Evolutionary conservation across 352 stramenopile genomes (phyloP), one percentile per base, ranked within the genome.

Genomic region (Globisporangium cederbergense): DNA sequence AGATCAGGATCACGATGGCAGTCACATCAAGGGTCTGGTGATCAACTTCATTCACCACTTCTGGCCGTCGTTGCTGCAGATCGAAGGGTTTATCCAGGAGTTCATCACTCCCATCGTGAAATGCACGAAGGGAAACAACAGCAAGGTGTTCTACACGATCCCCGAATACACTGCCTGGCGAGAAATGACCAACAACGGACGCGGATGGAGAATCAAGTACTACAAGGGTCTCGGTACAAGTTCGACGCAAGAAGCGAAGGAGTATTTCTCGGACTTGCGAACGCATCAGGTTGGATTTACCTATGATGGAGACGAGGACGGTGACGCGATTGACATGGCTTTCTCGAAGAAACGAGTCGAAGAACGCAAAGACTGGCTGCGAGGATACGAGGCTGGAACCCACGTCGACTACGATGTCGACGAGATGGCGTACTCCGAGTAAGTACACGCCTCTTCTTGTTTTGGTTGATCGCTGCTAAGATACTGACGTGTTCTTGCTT

Each of bases 191-290:
- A 95, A 96, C 63, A 88, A 97, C 57, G 86, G 96, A 25, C 96
- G 92, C 58, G 90, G 94, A 30, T 99, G 93, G 90, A 88, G 88
- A 36, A 96, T 99, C 63, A 99, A 99, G 89, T 99, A 99, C 77
- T 99, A 99, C 81, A 99, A 99, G 89, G 97, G 97, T 96, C 86
- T 99, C 25, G 97, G 97, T 85, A 99, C 97, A n/a, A 98, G 91
- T 78, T 99, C 96, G 14, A 73, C 93, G 25, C 76, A 91, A 22
- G 97, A 99, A 72, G 97, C 96, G 6, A 98, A 98, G 69, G 95
- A 98, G 62, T 99, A 99, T 72, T 99, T 99, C 61, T 89, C 89
- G 11, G 90, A 98, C 58, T 84, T 99, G 54, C 73, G 90, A 57
- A 90, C 88, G 13, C 96, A 99, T 64, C 83, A 97, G 61, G 97